Percentiles rank a stretch among this genome's conserved stretches.
phyloP scores from a whole-genome alignment of 108 stramenopile species.

The Schizochytrium sp. region DNA sequence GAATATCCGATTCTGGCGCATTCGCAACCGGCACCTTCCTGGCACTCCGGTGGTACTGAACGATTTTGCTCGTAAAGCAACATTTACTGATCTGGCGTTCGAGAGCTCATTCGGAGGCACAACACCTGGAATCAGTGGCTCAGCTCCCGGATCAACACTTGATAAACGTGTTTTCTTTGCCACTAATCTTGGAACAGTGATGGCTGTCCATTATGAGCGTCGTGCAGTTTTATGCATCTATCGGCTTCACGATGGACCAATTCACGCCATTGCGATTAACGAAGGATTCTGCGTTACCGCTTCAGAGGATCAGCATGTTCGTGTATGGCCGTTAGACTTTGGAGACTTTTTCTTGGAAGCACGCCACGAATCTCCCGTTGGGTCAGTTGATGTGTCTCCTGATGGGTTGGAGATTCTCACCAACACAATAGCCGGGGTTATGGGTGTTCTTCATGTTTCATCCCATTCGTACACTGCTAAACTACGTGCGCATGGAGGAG shows the following conservation, averaged over 20 bases:
- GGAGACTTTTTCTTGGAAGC: slow-evolving; percentile 77
- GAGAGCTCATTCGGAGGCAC: slow-evolving; percentile 45
- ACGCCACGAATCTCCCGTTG: slow-evolving; percentile 66
- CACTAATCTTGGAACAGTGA: slow-evolving; percentile 70
- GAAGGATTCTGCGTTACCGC: slow-evolving; percentile 76
- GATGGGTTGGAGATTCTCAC: slow-evolving; percentile 62
- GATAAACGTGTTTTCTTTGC: slow-evolving; percentile 60
- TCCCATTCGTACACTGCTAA: slow-evolving; percentile 73
- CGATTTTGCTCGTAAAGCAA: slow-evolving; percentile 71
- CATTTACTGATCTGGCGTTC: slow-evolving; percentile 76
- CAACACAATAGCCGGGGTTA: slow-evolving; percentile 62
- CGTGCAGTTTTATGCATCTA: slow-evolving; percentile 74
- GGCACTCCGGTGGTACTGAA: slow-evolving; percentile 76
- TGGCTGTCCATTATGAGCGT: slow-evolving; percentile 72
- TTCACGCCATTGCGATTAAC: slow-evolving; percentile 67
- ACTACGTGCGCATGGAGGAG: slow-evolving; percentile 69
- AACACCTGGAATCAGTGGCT: neutral
- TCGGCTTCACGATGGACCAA: slow-evolving; percentile 74
- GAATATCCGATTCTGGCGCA: slow-evolving; percentile 80
- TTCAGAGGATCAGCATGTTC: slow-evolving; percentile 69
- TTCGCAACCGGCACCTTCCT: slow-evolving; percentile 73
- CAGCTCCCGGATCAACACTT: neutral
- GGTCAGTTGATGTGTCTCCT: slow-evolving; percentile 30
- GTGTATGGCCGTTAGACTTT: slow-evolving; percentile 81
- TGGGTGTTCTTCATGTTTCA: slow-evolving; percentile 74